Evolutionary conservation across 2,329 filamentous ascomycete genomes (phyloP).

Genomic region (Ilyonectria sp.): DNA sequence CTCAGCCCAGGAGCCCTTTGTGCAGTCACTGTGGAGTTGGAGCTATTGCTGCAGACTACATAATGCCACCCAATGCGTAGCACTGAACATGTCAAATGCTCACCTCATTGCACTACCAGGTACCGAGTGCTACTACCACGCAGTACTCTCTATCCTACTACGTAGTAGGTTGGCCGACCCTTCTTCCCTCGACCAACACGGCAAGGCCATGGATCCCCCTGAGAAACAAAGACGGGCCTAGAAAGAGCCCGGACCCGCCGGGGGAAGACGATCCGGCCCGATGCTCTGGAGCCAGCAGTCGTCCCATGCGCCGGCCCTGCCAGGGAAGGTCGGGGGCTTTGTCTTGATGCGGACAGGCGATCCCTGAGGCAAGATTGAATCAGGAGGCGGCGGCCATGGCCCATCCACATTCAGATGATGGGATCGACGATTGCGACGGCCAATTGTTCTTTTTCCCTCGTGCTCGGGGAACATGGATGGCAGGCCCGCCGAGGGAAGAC

Average conservation of each 20-base stretch:
- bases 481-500: conserved; percentile 1
- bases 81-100: neutral
- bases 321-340: conserved; percentile 35
- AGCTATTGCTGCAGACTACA: too few species aligned
- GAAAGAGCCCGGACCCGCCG: conserved; percentile 37
- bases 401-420: conserved; percentile 10
- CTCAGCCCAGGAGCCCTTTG: conserved; percentile 18
- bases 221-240: conserved; percentile 22
- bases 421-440: conserved; percentile 17
- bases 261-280: conserved; percentile 50
- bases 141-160: neutral
- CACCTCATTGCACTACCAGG: neutral
- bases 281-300: conserved; percentile 45
- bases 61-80: neutral
- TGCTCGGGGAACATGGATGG: conserved; percentile 23
- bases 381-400: conserved; percentile 15
- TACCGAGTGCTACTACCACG: neutral
- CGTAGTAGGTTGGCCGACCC: conserved; percentile 6
- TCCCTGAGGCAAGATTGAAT: conserved; percentile 25
- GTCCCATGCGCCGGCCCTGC: conserved; percentile 42
- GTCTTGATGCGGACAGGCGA: conserved; percentile 24
- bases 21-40: neutral
- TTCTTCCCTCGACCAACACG: conserved; percentile 19
- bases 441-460: neutral
- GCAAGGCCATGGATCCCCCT: conserved; percentile 17